phyloP scores from a whole-genome alignment of 352 stramenopile species.

The Phytophthora syringae region DNA sequence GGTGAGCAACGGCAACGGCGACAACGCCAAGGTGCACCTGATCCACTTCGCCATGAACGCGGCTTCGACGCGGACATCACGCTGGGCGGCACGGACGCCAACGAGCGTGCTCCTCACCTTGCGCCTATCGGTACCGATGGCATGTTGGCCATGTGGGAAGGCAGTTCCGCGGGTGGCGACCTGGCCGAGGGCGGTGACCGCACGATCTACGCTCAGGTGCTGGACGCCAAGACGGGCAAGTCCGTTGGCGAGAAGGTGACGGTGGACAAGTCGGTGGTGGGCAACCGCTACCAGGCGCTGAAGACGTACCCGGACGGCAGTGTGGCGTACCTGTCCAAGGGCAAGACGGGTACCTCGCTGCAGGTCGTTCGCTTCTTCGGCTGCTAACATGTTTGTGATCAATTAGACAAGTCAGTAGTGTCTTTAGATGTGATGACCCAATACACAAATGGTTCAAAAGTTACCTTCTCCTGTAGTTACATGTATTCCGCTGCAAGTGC shows the following conservation, averaged over 20 bases:
- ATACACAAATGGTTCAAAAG: constrained; percentile 12
- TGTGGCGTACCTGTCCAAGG: too few relatives aligned
- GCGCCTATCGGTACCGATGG: constrained; percentile 42
- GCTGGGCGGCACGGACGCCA: constrained; percentile 43
- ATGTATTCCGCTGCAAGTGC: constrained; percentile 11
- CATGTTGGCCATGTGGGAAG: constrained; percentile 52
- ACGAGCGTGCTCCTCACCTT: too few relatives aligned
- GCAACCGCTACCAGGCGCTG: too few relatives aligned
- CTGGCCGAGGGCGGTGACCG: constrained; percentile 24
- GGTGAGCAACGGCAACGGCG: constrained; percentile 40
- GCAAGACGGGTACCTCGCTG: constrained; percentile 42
- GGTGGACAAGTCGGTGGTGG: too few relatives aligned
- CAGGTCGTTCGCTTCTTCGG: constrained; percentile 58
- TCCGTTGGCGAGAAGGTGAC: constrained; percentile 53
- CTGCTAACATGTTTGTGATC: constrained; percentile 34
- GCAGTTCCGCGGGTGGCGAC: constrained; percentile 37
- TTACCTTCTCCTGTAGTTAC: too few relatives aligned
- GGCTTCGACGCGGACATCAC: constrained; percentile 46
- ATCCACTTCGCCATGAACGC: constrained; percentile 56
- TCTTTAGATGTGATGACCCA: constrained; percentile 10
- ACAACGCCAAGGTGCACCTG: constrained; percentile 51
- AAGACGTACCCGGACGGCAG: too few relatives aligned
- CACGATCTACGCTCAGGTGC: constrained; percentile 57
- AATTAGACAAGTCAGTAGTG: constrained; percentile 14
- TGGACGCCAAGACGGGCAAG: constrained; percentile 44